Conservation (phyloP, 495 filamentous ascomycete species). For the Penicillium manginii region DNA sequence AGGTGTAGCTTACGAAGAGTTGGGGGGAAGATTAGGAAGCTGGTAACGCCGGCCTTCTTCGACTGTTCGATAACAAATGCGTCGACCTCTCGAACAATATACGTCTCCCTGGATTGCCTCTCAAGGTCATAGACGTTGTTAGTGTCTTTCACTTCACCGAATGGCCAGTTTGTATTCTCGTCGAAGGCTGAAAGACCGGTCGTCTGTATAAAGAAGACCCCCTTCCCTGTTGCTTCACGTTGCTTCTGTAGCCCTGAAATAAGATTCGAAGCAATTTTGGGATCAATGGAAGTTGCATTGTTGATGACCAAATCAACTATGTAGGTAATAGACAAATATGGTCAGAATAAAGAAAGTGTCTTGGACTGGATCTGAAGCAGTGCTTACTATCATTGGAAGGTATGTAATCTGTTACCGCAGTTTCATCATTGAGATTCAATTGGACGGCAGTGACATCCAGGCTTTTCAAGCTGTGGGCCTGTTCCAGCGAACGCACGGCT, state of each 20-base stretch:
- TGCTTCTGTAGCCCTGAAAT: background rate
- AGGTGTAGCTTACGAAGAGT: background rate
- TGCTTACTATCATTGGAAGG: slow-evolving; percentile 11
- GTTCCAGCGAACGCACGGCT: slow-evolving; percentile 13
- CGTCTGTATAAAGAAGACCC: background rate
- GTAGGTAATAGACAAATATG: background rate
- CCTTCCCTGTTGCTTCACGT: background rate
- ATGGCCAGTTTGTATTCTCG: slow-evolving; percentile 13
- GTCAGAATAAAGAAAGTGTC: background rate
- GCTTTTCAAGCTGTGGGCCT: slow-evolving; percentile 9
- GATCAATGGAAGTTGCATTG: background rate
- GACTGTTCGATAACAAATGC: slow-evolving; percentile 10
- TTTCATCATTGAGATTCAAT: slow-evolving; percentile 10
- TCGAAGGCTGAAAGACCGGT: slow-evolving; percentile 1
- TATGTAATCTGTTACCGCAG: slow-evolving; percentile 9
- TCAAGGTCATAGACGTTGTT: slow-evolving; percentile 12
- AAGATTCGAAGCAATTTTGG: background rate
- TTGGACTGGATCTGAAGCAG: background rate
- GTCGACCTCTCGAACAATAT: slow-evolving; percentile 13
- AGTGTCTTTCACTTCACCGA: slow-evolving; percentile 10
- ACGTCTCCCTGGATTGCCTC: slow-evolving; percentile 9
- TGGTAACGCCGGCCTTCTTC: slow-evolving; percentile 3
- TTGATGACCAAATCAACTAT: background rate
- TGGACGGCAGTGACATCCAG: slow-evolving; percentile 2
- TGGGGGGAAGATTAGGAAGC: slow-evolving; percentile 10